These are phyloP conservation scores for Prunus mume DNA, from an alignment of 306 rosid species.

Conservation along the genomic window DNA sequence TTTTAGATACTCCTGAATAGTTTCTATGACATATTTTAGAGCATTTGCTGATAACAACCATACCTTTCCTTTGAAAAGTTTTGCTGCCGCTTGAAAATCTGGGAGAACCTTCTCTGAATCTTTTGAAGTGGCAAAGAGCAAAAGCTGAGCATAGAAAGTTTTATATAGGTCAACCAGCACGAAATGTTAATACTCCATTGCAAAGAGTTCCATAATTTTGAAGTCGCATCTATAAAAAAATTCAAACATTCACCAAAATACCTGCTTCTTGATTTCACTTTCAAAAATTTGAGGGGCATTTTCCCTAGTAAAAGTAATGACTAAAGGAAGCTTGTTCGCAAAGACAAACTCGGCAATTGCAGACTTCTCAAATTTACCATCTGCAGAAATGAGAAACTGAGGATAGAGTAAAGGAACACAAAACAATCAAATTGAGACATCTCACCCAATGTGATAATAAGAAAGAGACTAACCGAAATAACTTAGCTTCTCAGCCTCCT, in stretches of 20 bases:
- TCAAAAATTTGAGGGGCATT: slow-evolving; percentile 80
- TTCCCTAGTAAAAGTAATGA: slow-evolving; percentile 78
- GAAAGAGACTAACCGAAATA: slow-evolving; percentile 57
- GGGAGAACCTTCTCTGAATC: slow-evolving; percentile 71
- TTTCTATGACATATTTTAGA: not conserved
- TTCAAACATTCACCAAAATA: slow-evolving; percentile 25
- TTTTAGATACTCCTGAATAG: not conserved
- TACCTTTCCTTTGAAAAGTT: slow-evolving; percentile 93
- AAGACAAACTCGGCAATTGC: slow-evolving; percentile 67
- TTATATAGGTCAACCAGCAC: slow-evolving; percentile 16
- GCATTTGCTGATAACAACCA: slow-evolving; percentile 4
- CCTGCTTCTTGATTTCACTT: slow-evolving; percentile 95
- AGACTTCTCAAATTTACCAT: slow-evolving; percentile 69
- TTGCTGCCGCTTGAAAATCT: slow-evolving; percentile 72
- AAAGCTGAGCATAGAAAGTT: slow-evolving; percentile 46
- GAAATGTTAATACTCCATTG: not conserved
- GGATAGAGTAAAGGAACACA: not conserved
- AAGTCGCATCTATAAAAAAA: not conserved
- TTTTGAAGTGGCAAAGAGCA: slow-evolving; percentile 68
- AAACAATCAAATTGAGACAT: slow-evolving; percentile 3
- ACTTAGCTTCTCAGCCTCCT: slow-evolving; percentile 77
- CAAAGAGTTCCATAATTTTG: not conserved
- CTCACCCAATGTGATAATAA: not conserved
- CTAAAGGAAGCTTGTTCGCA: slow-evolving; percentile 89
- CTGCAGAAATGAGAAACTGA: slow-evolving; percentile 44